A percentile compares a stretch with the other conserved stretches of the same genome.
phyloP scores from a whole-genome alignment of 371 early-diverging fungal species.

The Zancudomyces culisetae region DNA sequence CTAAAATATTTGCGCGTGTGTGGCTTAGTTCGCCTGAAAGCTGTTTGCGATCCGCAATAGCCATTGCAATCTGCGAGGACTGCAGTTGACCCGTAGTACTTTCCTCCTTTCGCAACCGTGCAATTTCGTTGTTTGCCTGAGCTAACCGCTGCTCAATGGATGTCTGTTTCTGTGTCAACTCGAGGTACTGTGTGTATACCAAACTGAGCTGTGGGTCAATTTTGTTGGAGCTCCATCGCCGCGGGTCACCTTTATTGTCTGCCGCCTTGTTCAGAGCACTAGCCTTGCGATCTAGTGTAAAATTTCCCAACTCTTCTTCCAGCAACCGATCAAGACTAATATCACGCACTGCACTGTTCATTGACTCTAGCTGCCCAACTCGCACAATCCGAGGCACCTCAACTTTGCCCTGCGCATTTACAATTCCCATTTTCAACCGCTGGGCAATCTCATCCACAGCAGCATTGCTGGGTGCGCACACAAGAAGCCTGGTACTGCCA shows the following conservation, averaged over 20 bases:
- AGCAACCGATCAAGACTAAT: slow-evolving; percentile 40
- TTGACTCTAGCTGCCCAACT: slow-evolving; percentile 54
- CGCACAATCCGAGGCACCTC: slow-evolving; percentile 59
- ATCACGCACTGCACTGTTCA: slow-evolving; percentile 49
- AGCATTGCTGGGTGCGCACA: slow-evolving; percentile 95
- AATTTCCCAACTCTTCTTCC: slow-evolving; percentile 11
- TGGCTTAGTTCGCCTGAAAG: neutral
- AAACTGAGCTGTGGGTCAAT: slow-evolving; percentile 7
- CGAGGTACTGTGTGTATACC: slow-evolving; percentile 11
- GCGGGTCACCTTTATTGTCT: neutral
- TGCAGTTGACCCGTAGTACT: neutral
- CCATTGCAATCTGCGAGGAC: neutral
- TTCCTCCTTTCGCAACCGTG: neutral
- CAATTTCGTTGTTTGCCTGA: slow-evolving; percentile 26
- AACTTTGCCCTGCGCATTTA: slow-evolving; percentile 27
- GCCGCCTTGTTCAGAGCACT: slow-evolving; percentile 1
- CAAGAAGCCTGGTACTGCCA: slow-evolving; percentile 40
- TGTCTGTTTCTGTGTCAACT: slow-evolving; percentile 10
- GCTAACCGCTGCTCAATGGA: slow-evolving; percentile 18
- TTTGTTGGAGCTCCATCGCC: slow-evolving; percentile 6
- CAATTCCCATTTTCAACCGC: slow-evolving; percentile 49
- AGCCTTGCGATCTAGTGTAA: neutral
- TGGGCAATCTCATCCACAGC: slow-evolving; percentile 92
- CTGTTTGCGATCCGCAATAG: neutral
- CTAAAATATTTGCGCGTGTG: neutral